These are phyloP conservation scores for Malus sieversii DNA, from an alignment of 306 rosid species.

Conservation along the genomic window DNA sequence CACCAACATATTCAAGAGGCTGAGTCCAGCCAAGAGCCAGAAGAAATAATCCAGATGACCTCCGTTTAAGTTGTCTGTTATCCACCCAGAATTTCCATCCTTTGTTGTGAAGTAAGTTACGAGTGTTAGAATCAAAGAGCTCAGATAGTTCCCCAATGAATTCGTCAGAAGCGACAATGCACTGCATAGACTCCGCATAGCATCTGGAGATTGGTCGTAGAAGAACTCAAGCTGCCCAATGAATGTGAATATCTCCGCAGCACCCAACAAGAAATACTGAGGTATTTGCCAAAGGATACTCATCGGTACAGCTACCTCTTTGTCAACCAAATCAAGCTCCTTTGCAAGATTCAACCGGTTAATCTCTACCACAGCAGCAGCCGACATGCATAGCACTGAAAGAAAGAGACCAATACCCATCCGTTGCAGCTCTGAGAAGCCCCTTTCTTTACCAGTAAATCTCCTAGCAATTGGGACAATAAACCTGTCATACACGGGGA, in stretches of 20 bases:
- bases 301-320: constrained; percentile 58
- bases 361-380: constrained; percentile 85
- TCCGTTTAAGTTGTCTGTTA: constrained; percentile 68
- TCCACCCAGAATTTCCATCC: constrained; percentile 71
- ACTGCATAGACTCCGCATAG: constrained; percentile 92
- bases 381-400: constrained; percentile 82
- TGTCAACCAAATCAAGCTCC: constrained; percentile 53
- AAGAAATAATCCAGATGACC: constrained; percentile 83
- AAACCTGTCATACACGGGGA: constrained; percentile 65
- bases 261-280: constrained; percentile 82
- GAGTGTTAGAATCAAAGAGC: constrained; percentile 69
- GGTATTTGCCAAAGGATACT: constrained; percentile 79
- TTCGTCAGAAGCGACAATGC: constrained; percentile 79
- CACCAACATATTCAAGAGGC: constrained; percentile 59
- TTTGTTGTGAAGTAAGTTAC: constrained; percentile 72
- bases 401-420: constrained; percentile 92
- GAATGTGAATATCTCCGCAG: constrained; percentile 78
- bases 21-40: constrained; percentile 87
- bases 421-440: constrained; percentile 87
- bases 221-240: constrained; percentile 93
- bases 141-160: constrained; percentile 75
- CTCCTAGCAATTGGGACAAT: constrained; percentile 80
- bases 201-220: constrained; percentile 95
- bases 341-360: constrained; percentile 55
- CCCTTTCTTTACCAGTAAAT: constrained; percentile 73